These are phyloP conservation scores for Lipomyces orientalis DNA, from an alignment of 805 yeast genomes.

Conservation along the genomic window DNA sequence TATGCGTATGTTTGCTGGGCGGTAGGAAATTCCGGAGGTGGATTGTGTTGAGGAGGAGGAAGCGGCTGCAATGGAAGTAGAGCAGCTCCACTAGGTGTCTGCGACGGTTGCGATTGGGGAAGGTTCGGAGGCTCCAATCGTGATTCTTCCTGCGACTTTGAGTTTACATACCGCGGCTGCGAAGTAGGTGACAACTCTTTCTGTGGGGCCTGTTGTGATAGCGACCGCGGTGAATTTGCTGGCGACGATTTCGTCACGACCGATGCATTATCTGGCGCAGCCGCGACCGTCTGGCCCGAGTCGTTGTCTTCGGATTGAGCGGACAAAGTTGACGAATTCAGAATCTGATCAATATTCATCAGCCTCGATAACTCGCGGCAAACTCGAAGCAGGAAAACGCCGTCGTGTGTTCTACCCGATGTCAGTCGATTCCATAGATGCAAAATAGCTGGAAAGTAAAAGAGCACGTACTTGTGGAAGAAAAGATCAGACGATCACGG, in stretches of 20 bases:
- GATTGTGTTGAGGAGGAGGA: conserved; percentile 8
- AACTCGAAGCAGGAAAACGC: not conserved
- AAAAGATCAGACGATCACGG: not conserved
- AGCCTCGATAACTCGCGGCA: conserved; percentile 6
- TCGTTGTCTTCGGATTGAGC: not conserved
- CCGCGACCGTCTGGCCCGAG: not conserved
- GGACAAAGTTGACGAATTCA: conserved; percentile 34
- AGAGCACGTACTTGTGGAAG: not conserved
- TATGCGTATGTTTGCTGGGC: conserved; percentile 1
- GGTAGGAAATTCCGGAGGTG: not conserved
- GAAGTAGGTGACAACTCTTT: not conserved
- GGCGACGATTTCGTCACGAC: not conserved
- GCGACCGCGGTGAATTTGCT: not conserved
- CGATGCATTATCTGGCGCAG: not conserved
- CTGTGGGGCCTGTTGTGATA: not conserved
- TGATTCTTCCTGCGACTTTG: not conserved
- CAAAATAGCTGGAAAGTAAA: not conserved
- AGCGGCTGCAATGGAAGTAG: not conserved
- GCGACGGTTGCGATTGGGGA: not conserved
- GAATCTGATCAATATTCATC: conserved; percentile 40
- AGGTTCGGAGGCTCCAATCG: not conserved
- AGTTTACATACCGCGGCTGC: not conserved
- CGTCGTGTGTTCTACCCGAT: not conserved
- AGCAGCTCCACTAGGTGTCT: not conserved
- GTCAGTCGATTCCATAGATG: conserved; percentile 2